phyloP scores from a whole-genome alignment of 2,329 filamentous ascomycete species.

The Claviceps pazoutovae region DNA sequence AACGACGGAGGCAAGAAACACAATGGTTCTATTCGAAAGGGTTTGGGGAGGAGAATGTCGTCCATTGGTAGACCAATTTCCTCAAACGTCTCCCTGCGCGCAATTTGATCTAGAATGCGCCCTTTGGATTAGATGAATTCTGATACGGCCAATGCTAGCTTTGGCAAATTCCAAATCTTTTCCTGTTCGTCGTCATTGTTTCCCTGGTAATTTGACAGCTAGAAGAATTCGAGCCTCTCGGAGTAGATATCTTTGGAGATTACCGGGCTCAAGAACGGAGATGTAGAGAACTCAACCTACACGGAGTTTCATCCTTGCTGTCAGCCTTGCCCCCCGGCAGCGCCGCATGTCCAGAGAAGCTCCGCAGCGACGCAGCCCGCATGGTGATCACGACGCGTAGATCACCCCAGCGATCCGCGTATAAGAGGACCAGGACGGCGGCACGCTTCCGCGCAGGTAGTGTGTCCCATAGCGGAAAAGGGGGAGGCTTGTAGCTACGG shows the following conservation, averaged over 20 bases:
- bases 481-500: constrained; percentile 44
- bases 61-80: constrained; percentile 79
- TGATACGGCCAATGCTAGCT: too few species aligned
- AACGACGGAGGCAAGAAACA: constrained; percentile 69
- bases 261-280: not conserved
- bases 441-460: constrained; percentile 56
- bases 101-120: constrained; percentile 50
- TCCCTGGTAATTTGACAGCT: too few species aligned
- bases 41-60: constrained; percentile 53
- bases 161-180: too few species aligned
- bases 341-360: constrained; percentile 73
- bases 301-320: constrained; percentile 41
- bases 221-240: too few species aligned
- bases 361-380: constrained; percentile 48
- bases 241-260: too few species aligned
- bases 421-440: constrained; percentile 77
- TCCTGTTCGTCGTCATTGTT: too few species aligned
- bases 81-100: constrained; percentile 78
- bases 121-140: not conserved
- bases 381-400: constrained; percentile 59
- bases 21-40: constrained; percentile 76
- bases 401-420: constrained; percentile 70
- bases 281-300: constrained; percentile 23
- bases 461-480: constrained; percentile 47
- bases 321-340: constrained; percentile 69